phyloP scores from a whole-genome alignment of 2,329 filamentous ascomycete species.

The Sclerotinia sclerotiorum region DNA sequence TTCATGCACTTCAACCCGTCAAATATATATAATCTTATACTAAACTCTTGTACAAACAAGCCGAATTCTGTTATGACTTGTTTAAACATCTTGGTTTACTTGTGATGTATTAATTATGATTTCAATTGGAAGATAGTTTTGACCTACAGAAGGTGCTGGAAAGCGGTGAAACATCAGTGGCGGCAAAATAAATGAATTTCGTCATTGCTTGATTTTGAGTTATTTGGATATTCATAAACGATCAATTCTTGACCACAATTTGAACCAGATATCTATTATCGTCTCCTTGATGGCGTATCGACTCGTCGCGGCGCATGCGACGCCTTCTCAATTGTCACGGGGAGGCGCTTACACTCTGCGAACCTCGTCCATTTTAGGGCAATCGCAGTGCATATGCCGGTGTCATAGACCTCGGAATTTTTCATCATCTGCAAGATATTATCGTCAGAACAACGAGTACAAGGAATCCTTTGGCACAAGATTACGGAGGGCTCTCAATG shows the following conservation, averaged over 20 bases:
- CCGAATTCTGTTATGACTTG: too few species aligned
- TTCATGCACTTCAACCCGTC: neutral
- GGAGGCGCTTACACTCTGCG: conserved; percentile 6
- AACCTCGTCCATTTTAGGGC: conserved; percentile 18
- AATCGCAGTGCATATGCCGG: conserved; percentile 28
- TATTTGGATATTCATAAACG: neutral
- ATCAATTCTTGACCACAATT: conserved; percentile 7
- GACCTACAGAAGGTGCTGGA: neutral
- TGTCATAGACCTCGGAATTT: conserved; percentile 33
- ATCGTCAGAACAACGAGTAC: conserved; percentile 34
- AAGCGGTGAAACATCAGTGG: conserved; percentile 3
- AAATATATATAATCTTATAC: neutral
- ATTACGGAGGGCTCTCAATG: conserved; percentile 56
- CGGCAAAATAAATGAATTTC: conserved; percentile 21
- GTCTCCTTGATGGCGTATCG: conserved; percentile 14
- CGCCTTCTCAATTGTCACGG: neutral
- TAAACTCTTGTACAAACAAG: neutral
- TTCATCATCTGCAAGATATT: conserved; percentile 35
- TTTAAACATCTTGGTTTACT: neutral
- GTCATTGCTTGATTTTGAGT: conserved; percentile 14
- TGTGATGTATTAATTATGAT: neutral
- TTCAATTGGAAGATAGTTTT: neutral
- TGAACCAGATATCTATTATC: neutral
- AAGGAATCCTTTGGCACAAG: conserved; percentile 42
- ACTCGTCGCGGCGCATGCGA: conserved; percentile 6